phyloP scores from a whole-genome alignment of 495 filamentous ascomycete species.

The Penicillium macrosclerotiorum region DNA sequence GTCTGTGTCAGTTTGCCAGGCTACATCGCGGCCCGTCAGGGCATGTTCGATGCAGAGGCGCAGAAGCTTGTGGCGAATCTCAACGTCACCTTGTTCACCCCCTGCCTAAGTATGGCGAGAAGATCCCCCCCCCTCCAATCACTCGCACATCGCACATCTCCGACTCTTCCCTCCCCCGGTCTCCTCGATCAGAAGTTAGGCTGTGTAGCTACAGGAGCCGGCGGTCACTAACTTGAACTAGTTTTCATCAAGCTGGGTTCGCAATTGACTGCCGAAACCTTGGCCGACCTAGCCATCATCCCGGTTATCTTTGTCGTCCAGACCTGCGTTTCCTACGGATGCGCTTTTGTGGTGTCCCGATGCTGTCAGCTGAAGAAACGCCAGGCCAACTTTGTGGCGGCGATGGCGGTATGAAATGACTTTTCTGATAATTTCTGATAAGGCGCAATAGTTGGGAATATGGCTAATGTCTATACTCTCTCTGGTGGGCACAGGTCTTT shows the following conservation, averaged over 20 bases:
- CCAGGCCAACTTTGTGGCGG: conserved; percentile 87
- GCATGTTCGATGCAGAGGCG: conserved; percentile 89
- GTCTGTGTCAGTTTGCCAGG: conserved; percentile 93
- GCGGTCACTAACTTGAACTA: conserved; percentile 28
- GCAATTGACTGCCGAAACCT: conserved; percentile 86
- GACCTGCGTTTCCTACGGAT: conserved; percentile 77
- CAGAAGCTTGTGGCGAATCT: conserved; percentile 96
- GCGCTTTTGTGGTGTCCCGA: conserved; percentile 66
- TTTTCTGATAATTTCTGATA: too few relatives aligned
- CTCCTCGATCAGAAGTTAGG: too few relatives aligned
- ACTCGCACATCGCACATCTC: too few relatives aligned
- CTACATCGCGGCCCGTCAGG: conserved; percentile 86
- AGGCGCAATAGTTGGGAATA: too few relatives aligned
- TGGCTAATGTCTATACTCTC: conserved; percentile 11
- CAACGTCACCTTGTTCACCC: conserved; percentile 91
- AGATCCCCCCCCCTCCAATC: not conserved
- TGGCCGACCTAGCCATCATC: conserved; percentile 87
- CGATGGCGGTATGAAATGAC: conserved; percentile 73
- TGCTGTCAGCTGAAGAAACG: conserved; percentile 78
- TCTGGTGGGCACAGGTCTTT: conserved; percentile 72
- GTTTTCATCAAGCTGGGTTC: conserved; percentile 98
- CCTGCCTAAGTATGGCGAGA: conserved; percentile 91
- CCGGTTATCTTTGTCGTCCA: conserved; percentile 89
- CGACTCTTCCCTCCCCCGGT: too few relatives aligned
- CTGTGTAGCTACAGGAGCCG: not conserved